Base-by-base conservation (phyloP, 2,329 filamentous ascomycete species). In the Phoma sp. region DNA sequence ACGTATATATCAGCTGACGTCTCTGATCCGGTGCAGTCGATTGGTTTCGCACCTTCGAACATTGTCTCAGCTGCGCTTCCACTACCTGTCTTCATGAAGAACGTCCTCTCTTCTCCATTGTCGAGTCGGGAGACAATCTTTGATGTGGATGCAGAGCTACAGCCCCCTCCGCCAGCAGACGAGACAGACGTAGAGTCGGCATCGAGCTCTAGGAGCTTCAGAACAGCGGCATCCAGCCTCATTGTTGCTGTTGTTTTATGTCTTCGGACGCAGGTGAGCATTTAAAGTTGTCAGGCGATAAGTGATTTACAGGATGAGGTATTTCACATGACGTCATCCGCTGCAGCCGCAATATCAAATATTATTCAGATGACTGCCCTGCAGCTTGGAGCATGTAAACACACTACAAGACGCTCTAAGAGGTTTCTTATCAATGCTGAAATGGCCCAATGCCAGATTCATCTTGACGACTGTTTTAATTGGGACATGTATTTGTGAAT, bases 11-110 rank as follows among this genome's bases (percentile, higher is more conserved):
- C 45, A 66, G 57, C 54, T 23, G 3, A 33, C 40, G 18, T 25
- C 25, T 35, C 9, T n/a, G 18, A 18, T 18, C 18, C 18, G 2
- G 18, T 18, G 18, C 6, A 29, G 8, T 22, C 13, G 25, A 37
- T 24, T 7, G 9, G 35, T 5, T 29, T 29, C 45, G 3, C 50
- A 86, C 86, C 89, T 74, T 79, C 77, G 68, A 93, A 92, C 89
- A 93, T 93, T 32, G 81, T 60, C 41, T 84, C 82, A 0, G 88
- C 83, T 14, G 83, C 81, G 2, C 76, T 68, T 0, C 87, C 88
- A 4, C 72, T 75, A 0, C 86, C 87, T 0, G 82, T 90, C 75
- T 93, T 93, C 73, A 93, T 83, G 70, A 93, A 93, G 66, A 83
- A 92, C 18, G 79, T 75, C 60, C 77, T 79, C 1, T 80, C 75